phyloP scores from a whole-genome alignment of 2,329 filamentous ascomycete species.

The Epichloe uncinata region DNA sequence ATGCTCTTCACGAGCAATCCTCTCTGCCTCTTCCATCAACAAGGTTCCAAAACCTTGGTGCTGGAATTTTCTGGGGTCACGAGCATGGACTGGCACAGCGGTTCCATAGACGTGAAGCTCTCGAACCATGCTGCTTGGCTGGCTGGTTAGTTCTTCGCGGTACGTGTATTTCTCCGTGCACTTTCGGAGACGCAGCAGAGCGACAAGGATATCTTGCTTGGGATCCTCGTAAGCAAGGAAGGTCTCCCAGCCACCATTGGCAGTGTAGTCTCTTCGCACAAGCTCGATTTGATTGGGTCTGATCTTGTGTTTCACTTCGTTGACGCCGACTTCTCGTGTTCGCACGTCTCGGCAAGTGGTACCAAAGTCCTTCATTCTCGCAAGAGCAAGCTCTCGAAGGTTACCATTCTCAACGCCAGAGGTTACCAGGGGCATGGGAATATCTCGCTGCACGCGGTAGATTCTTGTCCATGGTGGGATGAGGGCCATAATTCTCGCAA shows the following conservation, averaged over 20 bases:
- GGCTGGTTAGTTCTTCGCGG: slow-evolving; percentile 69
- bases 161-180: slow-evolving; percentile 89
- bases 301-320: slow-evolving; percentile 98
- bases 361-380: slow-evolving; percentile 98
- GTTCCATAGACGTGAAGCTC: slow-evolving; percentile 96
- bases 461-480: slow-evolving; percentile 97
- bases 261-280: slow-evolving; percentile 81
- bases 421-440: slow-evolving; percentile 99
- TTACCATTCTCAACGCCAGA: slow-evolving; percentile 98
- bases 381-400: slow-evolving; percentile 78
- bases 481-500: slow-evolving; percentile 88
- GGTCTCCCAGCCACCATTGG: slow-evolving; percentile 96
- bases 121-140: slow-evolving; percentile 82
- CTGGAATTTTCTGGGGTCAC: slow-evolving; percentile 94
- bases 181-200: slow-evolving; percentile 74
- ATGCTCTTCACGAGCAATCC: slow-evolving; percentile 89
- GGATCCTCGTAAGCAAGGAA: slow-evolving; percentile 97
- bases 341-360: slow-evolving; percentile 93
- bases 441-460: slow-evolving; percentile 95
- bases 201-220: slow-evolving; percentile 95
- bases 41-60: slow-evolving; percentile 95
- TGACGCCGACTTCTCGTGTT: slow-evolving; percentile 93
- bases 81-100: slow-evolving; percentile 90
- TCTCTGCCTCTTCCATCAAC: slow-evolving; percentile 94
- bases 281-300: slow-evolving; percentile 92